Conservation (phyloP, 352 stramenopile species). For the Phytophthora fragariae region DNA sequence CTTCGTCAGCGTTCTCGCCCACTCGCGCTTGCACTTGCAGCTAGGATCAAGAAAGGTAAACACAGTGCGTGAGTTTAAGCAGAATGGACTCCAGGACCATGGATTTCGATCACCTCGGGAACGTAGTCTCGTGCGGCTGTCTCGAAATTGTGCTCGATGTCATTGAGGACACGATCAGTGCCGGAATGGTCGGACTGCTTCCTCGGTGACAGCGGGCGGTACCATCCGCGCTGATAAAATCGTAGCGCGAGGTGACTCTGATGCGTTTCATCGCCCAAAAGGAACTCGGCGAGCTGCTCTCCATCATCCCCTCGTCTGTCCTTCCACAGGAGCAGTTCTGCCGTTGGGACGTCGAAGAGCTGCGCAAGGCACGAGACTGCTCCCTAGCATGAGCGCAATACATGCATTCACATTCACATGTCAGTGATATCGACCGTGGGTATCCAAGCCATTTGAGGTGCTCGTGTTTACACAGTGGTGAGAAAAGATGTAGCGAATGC, state of each 20-base stretch:
- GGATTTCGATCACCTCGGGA: conserved; percentile 31
- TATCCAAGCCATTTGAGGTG: not conserved
- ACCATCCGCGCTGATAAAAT: conserved; percentile 68
- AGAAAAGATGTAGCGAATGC: conserved; percentile 56
- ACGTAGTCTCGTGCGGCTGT: conserved; percentile 51
- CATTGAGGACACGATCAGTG: conserved; percentile 27
- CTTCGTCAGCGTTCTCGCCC: conserved; percentile 33
- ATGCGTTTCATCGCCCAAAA: conserved; percentile 51
- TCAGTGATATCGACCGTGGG: not conserved
- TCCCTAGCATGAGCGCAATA: conserved; percentile 17
- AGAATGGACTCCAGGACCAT: not conserved
- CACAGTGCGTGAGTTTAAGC: not conserved
- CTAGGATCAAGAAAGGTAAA: not conserved
- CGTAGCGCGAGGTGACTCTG: conserved; percentile 44
- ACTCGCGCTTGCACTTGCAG: conserved; percentile 35
- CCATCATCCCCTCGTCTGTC: conserved; percentile 24
- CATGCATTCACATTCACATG: not conserved
- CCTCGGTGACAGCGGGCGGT: conserved; percentile 39
- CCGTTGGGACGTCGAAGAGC: conserved; percentile 33
- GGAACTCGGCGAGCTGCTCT: conserved; percentile 35
- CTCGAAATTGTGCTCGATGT: conserved; percentile 43
- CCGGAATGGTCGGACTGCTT: conserved; percentile 22
- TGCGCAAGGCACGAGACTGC: conserved; percentile 20
- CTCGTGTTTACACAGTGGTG: conserved; percentile 29
- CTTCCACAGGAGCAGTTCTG: conserved; percentile 31